phyloP scores from a whole-genome alignment of 768 basidiomycete genomes.

The Boletus speciosus region DNA sequence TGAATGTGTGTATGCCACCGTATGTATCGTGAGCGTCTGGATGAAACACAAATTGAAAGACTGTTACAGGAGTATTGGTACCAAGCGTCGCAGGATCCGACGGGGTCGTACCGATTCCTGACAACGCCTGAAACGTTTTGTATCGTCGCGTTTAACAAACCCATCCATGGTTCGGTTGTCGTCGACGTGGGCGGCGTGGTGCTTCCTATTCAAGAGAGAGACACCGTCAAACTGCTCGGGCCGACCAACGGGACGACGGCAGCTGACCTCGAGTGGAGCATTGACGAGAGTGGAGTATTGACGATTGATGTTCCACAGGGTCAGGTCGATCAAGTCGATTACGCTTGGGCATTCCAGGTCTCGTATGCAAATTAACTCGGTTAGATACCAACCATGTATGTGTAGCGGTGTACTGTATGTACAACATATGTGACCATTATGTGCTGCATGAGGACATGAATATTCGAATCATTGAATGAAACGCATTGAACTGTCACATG shows the following conservation, averaged over 20 bases:
- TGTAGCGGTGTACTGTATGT: neutral
- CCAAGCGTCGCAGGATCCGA: conserved; percentile 38
- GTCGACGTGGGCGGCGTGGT: conserved; percentile 34
- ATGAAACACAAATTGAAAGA: neutral
- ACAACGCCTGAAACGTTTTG: conserved; percentile 52
- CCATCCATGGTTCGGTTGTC: conserved; percentile 31
- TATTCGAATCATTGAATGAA: neutral
- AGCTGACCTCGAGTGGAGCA: conserved; percentile 30
- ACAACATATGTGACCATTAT: neutral
- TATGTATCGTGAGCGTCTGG: conserved; percentile 20
- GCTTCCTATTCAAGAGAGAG: conserved; percentile 43
- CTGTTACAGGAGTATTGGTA: conserved; percentile 46
- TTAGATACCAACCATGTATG: neutral
- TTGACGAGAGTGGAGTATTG: conserved; percentile 29
- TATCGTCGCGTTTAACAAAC: conserved; percentile 42
- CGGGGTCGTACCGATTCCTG: conserved; percentile 41
- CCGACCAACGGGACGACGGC: conserved; percentile 13
- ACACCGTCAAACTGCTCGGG: conserved; percentile 41
- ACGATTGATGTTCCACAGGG: conserved; percentile 29
- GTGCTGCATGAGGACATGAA: neutral
- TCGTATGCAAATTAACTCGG: conserved; percentile 22
- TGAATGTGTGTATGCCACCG: conserved; percentile 51
- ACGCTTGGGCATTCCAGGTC: conserved; percentile 43
- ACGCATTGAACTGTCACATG: neutral
- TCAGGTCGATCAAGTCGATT: conserved; percentile 25